phyloP scores from a whole-genome alignment of 2,329 filamentous ascomycete species.

The Sclerotinia minor region DNA sequence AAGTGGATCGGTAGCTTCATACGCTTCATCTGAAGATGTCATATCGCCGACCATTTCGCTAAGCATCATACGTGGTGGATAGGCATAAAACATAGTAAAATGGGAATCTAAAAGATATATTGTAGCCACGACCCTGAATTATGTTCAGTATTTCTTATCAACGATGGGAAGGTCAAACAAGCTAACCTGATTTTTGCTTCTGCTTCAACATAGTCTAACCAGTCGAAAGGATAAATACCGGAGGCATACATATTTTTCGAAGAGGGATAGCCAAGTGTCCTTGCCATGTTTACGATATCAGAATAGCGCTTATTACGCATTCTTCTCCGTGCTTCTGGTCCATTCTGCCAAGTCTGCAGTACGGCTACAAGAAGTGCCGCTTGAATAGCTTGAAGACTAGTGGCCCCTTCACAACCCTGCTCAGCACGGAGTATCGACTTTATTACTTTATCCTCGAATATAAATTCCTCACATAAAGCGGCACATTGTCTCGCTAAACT shows the following conservation, averaged over 20 bases:
- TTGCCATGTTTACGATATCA: slow-evolving; percentile 5
- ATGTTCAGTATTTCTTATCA: background rate
- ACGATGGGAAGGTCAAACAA: background rate
- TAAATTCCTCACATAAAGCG: slow-evolving; percentile 23
- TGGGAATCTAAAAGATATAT: slow-evolving; percentile 13
- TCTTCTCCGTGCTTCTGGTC: background rate
- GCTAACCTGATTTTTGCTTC: slow-evolving; percentile 15
- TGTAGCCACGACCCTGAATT: background rate
- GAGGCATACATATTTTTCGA: slow-evolving; percentile 10
- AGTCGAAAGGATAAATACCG: background rate
- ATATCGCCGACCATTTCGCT: slow-evolving; percentile 15
- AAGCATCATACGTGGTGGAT: slow-evolving; percentile 4
- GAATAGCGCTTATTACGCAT: slow-evolving; percentile 16
- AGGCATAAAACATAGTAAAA: background rate
- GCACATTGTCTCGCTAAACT: slow-evolving; percentile 14
- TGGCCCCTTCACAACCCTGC: background rate
- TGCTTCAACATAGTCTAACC: slow-evolving; percentile 8
- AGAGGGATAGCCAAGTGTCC: background rate
- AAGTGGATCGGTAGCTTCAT: slow-evolving; percentile 6
- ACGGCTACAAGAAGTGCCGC: slow-evolving; percentile 19
- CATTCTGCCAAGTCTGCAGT: slow-evolving; percentile 20
- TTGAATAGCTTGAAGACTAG: slow-evolving; percentile 18
- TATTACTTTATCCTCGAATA: slow-evolving; percentile 18
- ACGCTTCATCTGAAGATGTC: slow-evolving; percentile 16
- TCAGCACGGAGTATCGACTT: slow-evolving; percentile 1